Evolutionary conservation across 352 stramenopile genomes (phyloP), one percentile per base, ranked within the genome.

Genomic region (Pilasporangium apinafurcum): DNA sequence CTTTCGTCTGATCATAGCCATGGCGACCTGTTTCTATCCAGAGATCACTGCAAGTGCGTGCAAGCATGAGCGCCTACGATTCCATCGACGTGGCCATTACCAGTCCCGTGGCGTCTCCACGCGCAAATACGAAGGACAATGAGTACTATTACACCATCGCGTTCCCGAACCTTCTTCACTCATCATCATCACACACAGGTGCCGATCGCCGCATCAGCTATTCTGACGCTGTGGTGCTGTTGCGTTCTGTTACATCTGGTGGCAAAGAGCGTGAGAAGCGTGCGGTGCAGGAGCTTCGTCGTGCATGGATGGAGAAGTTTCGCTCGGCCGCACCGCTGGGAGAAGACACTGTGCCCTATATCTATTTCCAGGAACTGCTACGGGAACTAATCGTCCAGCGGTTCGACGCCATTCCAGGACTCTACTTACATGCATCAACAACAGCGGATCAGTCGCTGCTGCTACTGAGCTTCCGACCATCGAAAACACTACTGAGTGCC

Each of bases 101-200:
- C 6, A 83, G 70, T 26, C 62, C 70, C 5, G 58, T 69, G 29
- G 33, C 48, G 26, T 85, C 70, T 7, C 75, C 78, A 4, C 71
- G 69, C 16, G 36, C 46, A 18, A n/a, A n/a, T n/a, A n/a, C n/a
- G n/a, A 20, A 27, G 13, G 60, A 68, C 37, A 63, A 44, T 37
- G 65, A 72, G 26, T 89, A 79, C 56, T 79, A 72, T 51, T 92
- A 92, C 63, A 83, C 72, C 27, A 56, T 92, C 21, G 72, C 76
- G 25, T 92, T 92, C 39, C 62, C 70, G 41, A 67, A 63, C 53
- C 31, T 5, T 28, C 10, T 5, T 20, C 17, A 8, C 14, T 9
- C 29, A 26, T 5, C 17, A n/a, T 24, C 14, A 13, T 1, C 35
- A 21, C 7, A 17, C 3, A 44, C 18, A 17, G 16, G 33, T 34